Conservation (phyloP, 2,329 filamentous ascomycete genomes). For the Fusarium sp. region DNA sequence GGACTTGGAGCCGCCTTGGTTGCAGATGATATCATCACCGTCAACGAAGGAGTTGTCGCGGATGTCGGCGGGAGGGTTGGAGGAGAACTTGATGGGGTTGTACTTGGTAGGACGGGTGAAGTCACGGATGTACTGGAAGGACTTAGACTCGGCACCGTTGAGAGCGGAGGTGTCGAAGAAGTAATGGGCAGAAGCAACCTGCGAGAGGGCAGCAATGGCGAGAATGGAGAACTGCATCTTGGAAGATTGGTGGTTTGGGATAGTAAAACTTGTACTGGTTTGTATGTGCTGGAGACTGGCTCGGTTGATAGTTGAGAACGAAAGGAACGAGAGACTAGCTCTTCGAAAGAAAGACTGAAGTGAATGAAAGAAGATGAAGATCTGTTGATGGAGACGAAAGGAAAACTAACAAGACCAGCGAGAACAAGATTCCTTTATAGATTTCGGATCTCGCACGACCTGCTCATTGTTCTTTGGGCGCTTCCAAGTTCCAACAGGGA, state of each 20-base stretch:
- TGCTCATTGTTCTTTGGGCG: slow-evolving; percentile 1
- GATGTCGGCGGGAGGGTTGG: slow-evolving; percentile 26
- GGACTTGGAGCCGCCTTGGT: slow-evolving; percentile 14
- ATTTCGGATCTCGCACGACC: slow-evolving; percentile 10
- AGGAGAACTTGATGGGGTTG: slow-evolving; percentile 36
- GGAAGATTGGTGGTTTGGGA: slow-evolving; percentile 21
- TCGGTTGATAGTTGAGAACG: slow-evolving; percentile 30
- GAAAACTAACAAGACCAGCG: slow-evolving; percentile 10
- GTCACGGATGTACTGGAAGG: slow-evolving; percentile 34
- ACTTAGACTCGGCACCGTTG: slow-evolving; percentile 17
- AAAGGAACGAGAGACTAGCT: slow-evolving; percentile 37
- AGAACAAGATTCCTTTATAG: slow-evolving; percentile 24
- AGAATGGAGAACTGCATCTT: slow-evolving; percentile 30
- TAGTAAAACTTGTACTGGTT: slow-evolving; percentile 20
- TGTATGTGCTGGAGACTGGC: slow-evolving; percentile 33
- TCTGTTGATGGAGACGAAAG: slow-evolving; percentile 23
- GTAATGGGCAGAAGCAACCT: slow-evolving; percentile 31
- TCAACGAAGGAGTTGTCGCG: slow-evolving; percentile 32
- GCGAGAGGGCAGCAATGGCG: slow-evolving; percentile 28
- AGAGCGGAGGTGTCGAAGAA: slow-evolving; percentile 24
- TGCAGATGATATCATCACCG: slow-evolving; percentile 29
- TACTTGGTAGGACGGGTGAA: slow-evolving; percentile 31
- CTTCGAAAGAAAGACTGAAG: slow-evolving; percentile 38
- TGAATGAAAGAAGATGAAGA: slow-evolving; percentile 37
- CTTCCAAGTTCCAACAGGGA: slow-evolving; percentile 1